Evolutionary conservation across 1,284 basidiomycete genomes (phyloP).

Genomic region (Cryptococcus wingfieldii): DNA sequence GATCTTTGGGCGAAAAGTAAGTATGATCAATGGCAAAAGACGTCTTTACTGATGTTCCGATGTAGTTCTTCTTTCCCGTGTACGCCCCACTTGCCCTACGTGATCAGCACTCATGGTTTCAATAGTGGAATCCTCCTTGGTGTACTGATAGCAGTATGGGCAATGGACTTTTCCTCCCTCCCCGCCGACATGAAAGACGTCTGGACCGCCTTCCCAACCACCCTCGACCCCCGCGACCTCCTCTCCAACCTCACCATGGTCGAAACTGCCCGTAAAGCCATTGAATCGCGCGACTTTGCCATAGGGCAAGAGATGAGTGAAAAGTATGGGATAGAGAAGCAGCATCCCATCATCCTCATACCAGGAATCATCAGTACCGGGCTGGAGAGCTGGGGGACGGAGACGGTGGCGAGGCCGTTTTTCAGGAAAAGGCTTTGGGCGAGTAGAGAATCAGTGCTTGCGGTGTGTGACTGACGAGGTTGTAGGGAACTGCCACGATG

Average conservation of each 20-base stretch:
- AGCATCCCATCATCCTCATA: slow-evolving; percentile 73
- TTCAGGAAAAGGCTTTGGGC: slow-evolving; percentile 50
- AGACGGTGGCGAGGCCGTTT: slow-evolving; percentile 35
- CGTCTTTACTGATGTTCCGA: background rate
- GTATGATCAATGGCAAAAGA: background rate
- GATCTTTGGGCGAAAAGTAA: slow-evolving; percentile 25
- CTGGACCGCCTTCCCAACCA: slow-evolving; percentile 29
- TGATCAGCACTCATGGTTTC: background rate
- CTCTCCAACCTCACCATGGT: slow-evolving; percentile 41
- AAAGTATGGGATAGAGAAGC: slow-evolving; percentile 61
- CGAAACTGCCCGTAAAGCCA: slow-evolving; percentile 63
- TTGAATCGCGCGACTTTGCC: slow-evolving; percentile 78
- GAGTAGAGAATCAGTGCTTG: slow-evolving; percentile 5
- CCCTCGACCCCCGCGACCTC: slow-evolving; percentile 36
- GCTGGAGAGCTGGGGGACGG: slow-evolving; percentile 47
- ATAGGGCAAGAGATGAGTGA: slow-evolving; percentile 69
- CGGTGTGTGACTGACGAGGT: background rate
- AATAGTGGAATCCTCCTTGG: slow-evolving; percentile 24
- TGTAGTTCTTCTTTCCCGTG: slow-evolving; percentile 20
- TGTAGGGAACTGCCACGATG: slow-evolving; percentile 60
- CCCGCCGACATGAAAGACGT: slow-evolving; percentile 34
- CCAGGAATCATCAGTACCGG: slow-evolving; percentile 59
- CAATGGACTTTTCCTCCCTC: slow-evolving; percentile 18
- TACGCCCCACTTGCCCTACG: slow-evolving; percentile 1
- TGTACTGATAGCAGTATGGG: slow-evolving; percentile 16